Base-by-base conservation (phyloP, 192 early-diverging fungal species). In the Geranomyces variabilis region DNA sequence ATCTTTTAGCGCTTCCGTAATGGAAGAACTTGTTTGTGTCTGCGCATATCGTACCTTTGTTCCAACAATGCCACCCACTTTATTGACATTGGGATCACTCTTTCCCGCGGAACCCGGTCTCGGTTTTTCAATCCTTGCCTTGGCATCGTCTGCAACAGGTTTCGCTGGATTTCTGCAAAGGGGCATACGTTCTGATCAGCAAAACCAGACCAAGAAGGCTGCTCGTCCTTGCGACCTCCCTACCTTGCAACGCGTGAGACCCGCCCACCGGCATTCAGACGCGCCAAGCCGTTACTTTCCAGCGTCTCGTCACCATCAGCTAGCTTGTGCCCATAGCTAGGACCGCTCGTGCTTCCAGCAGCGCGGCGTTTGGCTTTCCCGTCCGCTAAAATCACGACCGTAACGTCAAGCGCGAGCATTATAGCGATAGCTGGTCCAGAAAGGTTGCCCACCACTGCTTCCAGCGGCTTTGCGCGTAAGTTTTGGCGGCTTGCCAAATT, bases 401-500 rank as follows among this genome's bases (percentile, higher is more conserved):
- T n/a, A n/a, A n/a, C n/a, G n/a, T n/a, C n/a, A n/a, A n/a, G n/a
- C n/a, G n/a, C n/a, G n/a, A n/a, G n/a, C n/a, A n/a, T n/a, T n/a
- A n/a, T n/a, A n/a, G n/a, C n/a, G n/a, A n/a, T n/a, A n/a, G n/a
- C n/a, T n/a, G n/a, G n/a, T n/a, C n/a, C n/a, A n/a, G n/a, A n/a
- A n/a, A n/a, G n/a, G n/a, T n/a, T n/a, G n/a, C n/a, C n/a, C n/a
- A n/a, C n/a, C n/a, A n/a, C 46, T 34, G 9, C 73, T 71, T n/a
- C 55, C 57, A 2, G 19, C 53, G 14, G 63, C 36, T 53, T 79
- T 79, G 34, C 74, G 48, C 9, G 73, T 67, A 31, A 87, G 71
- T 51, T 84, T 83, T 12, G 86, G 86, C 12, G 56, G n/a, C 62
- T 76, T 77, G 43, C 80, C 80, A 73, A 84, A 87, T 71, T 87